Conservation (phyloP, 2,329 filamentous ascomycete genomes). For the Emergomyces pasteurianus region DNA sequence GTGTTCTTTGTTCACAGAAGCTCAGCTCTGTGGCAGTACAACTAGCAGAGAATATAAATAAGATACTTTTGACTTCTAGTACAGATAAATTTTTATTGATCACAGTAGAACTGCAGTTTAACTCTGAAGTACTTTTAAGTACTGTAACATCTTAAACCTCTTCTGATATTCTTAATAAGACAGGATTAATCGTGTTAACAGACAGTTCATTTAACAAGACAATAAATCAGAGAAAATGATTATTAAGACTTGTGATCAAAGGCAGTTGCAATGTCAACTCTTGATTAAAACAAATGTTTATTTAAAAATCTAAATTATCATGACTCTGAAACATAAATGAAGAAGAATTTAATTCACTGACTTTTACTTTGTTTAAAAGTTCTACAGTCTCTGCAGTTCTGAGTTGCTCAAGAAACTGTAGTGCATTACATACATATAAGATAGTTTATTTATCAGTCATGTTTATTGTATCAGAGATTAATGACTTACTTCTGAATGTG, state of each 20-base stretch:
- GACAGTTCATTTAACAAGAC: background rate
- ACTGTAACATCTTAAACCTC: background rate
- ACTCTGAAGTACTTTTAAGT: background rate
- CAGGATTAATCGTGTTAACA: constrained; percentile 3
- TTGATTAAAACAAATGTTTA: background rate
- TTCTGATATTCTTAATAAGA: background rate
- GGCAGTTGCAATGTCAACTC: background rate
- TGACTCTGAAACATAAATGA: constrained; percentile 2
- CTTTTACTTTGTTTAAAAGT: constrained; percentile 1
- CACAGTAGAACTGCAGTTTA: background rate
- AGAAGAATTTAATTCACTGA: background rate
- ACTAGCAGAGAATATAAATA: background rate
- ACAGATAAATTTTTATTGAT: background rate
- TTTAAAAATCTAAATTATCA: background rate
- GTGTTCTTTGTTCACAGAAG: background rate
- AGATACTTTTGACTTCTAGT: background rate
- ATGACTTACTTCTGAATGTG: constrained; percentile 2
- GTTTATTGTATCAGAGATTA: background rate
- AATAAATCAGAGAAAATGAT: background rate
- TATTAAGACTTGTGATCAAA: constrained; percentile 8
- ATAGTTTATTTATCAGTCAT: background rate
- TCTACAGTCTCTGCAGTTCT: constrained; percentile 4
- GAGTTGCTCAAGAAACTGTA: constrained; percentile 5
- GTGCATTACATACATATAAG: background rate
- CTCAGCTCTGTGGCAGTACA: background rate